Base-by-base conservation (phyloP, 495 filamentous ascomycete species). In the Annulohypoxylon stygium region DNA sequence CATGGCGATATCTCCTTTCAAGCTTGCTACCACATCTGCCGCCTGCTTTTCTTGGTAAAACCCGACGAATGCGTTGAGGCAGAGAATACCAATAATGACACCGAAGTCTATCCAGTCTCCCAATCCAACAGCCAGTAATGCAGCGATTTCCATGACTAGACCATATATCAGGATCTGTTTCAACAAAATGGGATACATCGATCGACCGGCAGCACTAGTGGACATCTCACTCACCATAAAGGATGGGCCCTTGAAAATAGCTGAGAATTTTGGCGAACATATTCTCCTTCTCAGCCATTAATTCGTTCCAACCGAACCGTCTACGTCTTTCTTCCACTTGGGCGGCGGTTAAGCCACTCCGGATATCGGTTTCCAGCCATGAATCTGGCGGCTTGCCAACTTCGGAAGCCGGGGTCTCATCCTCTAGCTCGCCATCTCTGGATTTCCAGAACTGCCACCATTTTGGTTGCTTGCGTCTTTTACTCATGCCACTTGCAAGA, bases 31-130 rank as follows among this genome's bases (percentile, higher is more conserved):
- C 75, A 95, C 91, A 81, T 95, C 92, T 68, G 91, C 92, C 69
- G 92, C 92, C 83, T 93, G 91, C 83, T 93, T 94, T 81, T 95
- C 92, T 80, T 95, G 92, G 81, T 94, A 95, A 88, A 91, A 95
- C 84, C 92, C 92, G 78, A 93, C 92, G 57, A 85, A 80, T n/a
- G 92, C 92, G 83, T 95, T 95, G 66, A 95, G 90, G 71, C 90
- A 83, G 33, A 94, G 80, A 72, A 94, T 93, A 79, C 90, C 92
- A 66, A 92, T 90, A 80, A 94, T 94, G 74, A 94, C 91, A 84
- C 92, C 92, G 63, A 93, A 92, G 79, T 94, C 92, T 68, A 94
- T 86, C 91, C 91, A 94, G 78, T 93, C 92, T 78, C 87, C 88
- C 69, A 94, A 88, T 87, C 92, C 92, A 77, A 91, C 91, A 78